Conservation (phyloP, 164 flowering plant species). For the Vitis rupestris region DNA sequence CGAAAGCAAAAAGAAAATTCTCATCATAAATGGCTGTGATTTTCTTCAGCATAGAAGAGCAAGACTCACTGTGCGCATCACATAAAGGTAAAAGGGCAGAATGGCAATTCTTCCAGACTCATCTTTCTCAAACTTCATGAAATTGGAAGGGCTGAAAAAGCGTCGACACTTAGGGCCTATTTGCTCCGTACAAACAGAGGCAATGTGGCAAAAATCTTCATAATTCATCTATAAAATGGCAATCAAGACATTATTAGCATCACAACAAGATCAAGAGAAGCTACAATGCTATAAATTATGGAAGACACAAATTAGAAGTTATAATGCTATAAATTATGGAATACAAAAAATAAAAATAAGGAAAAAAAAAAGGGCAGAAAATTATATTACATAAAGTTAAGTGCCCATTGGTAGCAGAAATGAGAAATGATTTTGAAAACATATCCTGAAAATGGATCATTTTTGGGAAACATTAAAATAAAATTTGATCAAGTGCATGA, state of each 20-base stretch:
- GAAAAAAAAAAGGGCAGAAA: too few species aligned
- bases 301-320: not conserved
- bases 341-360: not conserved
- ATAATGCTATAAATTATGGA: not conserved
- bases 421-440: too few species aligned
- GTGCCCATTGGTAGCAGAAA: too few species aligned
- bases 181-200: slow-evolving; percentile 95
- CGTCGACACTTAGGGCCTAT: slow-evolving; percentile 95
- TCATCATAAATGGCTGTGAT: not conserved
- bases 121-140: slow-evolving; percentile 99
- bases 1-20: too few species aligned
- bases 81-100: slow-evolving; percentile 92
- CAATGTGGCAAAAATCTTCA: slow-evolving; percentile 99
- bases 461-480: too few species aligned
- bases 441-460: too few species aligned
- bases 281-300: not conserved
- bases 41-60: not conserved
- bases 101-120: slow-evolving; percentile 96
- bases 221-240: slow-evolving; percentile 80
- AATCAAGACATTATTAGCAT: slow-evolving; percentile 1
- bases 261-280: not conserved
- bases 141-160: slow-evolving; percentile 97
- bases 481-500: too few species aligned
- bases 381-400: too few species aligned
- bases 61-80: slow-evolving; percentile 90